Evolutionary conservation across 495 filamentous ascomycete genomes (phyloP), one percentile per base, ranked within the genome.

Genomic region (Penicillium maclennaniae): DNA sequence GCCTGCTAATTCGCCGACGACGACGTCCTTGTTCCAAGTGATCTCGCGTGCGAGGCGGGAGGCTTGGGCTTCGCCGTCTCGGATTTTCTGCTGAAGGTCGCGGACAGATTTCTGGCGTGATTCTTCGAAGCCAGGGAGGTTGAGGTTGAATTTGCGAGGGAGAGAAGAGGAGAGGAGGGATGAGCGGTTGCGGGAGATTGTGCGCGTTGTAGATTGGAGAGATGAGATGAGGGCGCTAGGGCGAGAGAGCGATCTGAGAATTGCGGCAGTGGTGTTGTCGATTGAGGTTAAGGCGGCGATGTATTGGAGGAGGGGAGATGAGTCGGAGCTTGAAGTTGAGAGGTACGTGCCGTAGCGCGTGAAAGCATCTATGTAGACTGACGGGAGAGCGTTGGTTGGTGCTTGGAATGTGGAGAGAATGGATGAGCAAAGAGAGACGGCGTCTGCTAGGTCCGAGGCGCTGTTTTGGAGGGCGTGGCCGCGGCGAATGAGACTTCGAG

Each of bases 21-120:
- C 92, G 9, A 92, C 89, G 67, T 92, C 88, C 70, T 96, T 92
- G 45, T 91, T 96, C 65, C 95, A 97, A 31, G 88, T 73, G 17
- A 99, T 68, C 63, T 99, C 95, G 43, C 81, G 81, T 0, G 85
- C 84, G 16, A 96, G 65, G 21, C 74, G 76, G 31, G 82, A 76
- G 8, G 87, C 71, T 58, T 96, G 88, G 16, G 74, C 66, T 55
- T 86, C 78, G 14, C 77, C 79, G 21, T 82, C 79, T 42, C 77
- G 76, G 23, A 87, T 86, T 61, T 87, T 89, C 45, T 88, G 82
- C 60, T 87, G 84, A 27, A 87, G 84, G 28, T 96, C 92, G 39
- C 88, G 83, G 60, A 88, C 85, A 42, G 89, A 79, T 43, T 87
- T 85, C 55, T 87, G 83, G 17, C 92, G 80, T 7, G 93, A 89